Base-by-base conservation (phyloP, 192 early-diverging fungal species). In the Radiomyces spectabilis region DNA sequence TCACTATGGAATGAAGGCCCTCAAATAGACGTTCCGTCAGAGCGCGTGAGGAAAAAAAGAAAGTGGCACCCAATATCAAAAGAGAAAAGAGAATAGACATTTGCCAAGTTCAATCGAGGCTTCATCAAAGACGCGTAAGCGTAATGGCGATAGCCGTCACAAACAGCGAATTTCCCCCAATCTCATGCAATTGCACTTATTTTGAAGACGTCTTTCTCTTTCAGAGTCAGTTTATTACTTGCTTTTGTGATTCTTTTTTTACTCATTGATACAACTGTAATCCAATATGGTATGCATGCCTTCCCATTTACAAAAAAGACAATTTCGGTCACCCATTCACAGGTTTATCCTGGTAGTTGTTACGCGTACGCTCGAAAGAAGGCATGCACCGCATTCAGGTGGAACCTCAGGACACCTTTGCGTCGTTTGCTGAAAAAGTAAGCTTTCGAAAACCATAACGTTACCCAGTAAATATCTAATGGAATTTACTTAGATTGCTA, bases 331-430 rank as follows among this genome's bases (percentile, higher is more conserved):
- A 35, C 13, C 4, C 32, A 44, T 44, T 5, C 12, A 40, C 13
- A 34, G 12, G 8, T 9, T 3, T 43, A 32, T 4, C 15, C 12
- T 22, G 8, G 1, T 45, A 84, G 83, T 70, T 87, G 32, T 73
- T 91, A 25, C 77, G 89, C 50, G 58, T 91, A 50, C 77, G 86
- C 35, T 74, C 79, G 21, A 81, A 83, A 38, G 83, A 85, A 15
- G 88, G 86, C 18, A 85, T 84, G 53, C 44, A 62, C 50, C 71
- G 89, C 24, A 61, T 91, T 4, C 73, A 84, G 13, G 63, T 81
- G 30, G 76, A 86, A 30, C 70, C 76, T 1, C 51, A 51, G 8
- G 80, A 83, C 16, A 72, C 69, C 35, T 61, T 87, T 41, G 37
- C 42, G 1, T 44, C 60, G 6, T 66, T 90, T 10, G 65, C 53